Base-by-base conservation (phyloP, 2,329 filamentous ascomycete genomes). In the Aspergillus proliferans region DNA sequence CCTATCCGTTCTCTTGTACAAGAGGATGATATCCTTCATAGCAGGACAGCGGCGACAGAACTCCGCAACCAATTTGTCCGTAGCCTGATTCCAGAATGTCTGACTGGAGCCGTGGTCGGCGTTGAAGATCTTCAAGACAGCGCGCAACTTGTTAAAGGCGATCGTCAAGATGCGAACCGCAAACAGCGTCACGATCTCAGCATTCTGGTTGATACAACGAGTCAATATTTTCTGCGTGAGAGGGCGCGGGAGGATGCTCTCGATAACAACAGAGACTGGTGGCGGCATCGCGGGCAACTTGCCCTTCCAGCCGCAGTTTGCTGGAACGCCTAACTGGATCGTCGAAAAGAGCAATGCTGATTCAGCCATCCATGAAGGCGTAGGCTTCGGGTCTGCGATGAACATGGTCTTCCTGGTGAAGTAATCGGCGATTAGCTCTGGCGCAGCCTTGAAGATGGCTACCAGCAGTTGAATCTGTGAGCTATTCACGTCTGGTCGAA, bases 341-440 rank as follows among this genome's bases (percentile, higher is more conserved):
- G 85, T 82, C 52, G 86, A 87, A 68, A 94, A 95, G 4, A 98
- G 72, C 53, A 97, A 88, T 0, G 90, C 84, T 0, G 90, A 89
- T 64, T 94, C 95, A 39, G 92, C 91, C 57, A 97, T 87, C 93
- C 93, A 98, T 0, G 90, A 93, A 41, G 90, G 85, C 3, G 90
- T 93, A 4, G 94, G 77, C 63, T 95, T 97, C 0, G 93, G 91
- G 39, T 97, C 91, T 54, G 95, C 89, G 0, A 85, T 82, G 60
- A 97, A 93, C 47, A 85, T 81, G 52, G 81, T 84, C 62, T 89
- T 91, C 63, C 82, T 84, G 40, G 83, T 76, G 63, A 95, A 97
- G 66, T 94, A 98, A 60, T 90, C 84, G 40, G 89, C 86, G 1
- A 95, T 81, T 3, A 97, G 77, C 68, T 97, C 93, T 0, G 94